A percentile compares a stretch with the other conserved stretches of the same genome.
Conservation (phyloP, 805 yeast genomes). For the Metschnikowia lachancei region DNA sequence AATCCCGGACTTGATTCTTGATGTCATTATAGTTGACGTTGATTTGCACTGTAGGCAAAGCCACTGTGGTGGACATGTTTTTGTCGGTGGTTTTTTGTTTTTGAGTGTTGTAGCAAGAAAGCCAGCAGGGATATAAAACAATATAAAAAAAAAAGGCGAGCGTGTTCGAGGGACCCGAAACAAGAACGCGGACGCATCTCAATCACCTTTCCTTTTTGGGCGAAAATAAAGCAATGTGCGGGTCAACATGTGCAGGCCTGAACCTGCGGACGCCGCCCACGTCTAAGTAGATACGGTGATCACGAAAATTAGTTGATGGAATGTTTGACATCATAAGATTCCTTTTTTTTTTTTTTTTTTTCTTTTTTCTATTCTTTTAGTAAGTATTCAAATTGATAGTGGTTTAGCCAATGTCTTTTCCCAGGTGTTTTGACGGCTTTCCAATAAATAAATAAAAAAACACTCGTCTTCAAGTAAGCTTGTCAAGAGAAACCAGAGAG, state of each 20-base stretch:
- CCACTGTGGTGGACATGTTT: slow-evolving; percentile 23
- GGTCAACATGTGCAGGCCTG: slow-evolving; percentile 3
- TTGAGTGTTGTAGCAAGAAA: not conserved
- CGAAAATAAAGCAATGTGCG: slow-evolving; percentile 13
- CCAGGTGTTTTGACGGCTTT: too few relatives aligned
- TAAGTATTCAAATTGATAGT: too few relatives aligned
- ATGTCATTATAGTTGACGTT: slow-evolving; percentile 72
- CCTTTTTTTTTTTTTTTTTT: too few relatives aligned
- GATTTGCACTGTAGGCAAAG: slow-evolving; percentile 64
- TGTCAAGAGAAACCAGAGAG: too few relatives aligned
- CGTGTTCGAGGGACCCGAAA: not conserved
- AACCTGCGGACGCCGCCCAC: not conserved
- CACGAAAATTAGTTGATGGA: too few relatives aligned
- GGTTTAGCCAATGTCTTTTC: too few relatives aligned
- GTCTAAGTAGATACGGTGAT: too few relatives aligned
- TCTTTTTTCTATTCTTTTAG: too few relatives aligned
- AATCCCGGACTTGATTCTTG: slow-evolving; percentile 56
- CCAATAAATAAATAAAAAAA: too few relatives aligned
- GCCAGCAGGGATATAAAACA: not conserved
- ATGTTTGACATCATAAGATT: too few relatives aligned
- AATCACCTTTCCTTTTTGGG: slow-evolving; percentile 17
- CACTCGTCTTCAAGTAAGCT: too few relatives aligned
- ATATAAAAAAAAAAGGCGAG: not conserved
- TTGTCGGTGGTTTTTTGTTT: not conserved
- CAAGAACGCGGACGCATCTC: slow-evolving; percentile 10